Base-by-base conservation (phyloP, 2,329 filamentous ascomycete genomes). In the Trichophyton simii region DNA sequence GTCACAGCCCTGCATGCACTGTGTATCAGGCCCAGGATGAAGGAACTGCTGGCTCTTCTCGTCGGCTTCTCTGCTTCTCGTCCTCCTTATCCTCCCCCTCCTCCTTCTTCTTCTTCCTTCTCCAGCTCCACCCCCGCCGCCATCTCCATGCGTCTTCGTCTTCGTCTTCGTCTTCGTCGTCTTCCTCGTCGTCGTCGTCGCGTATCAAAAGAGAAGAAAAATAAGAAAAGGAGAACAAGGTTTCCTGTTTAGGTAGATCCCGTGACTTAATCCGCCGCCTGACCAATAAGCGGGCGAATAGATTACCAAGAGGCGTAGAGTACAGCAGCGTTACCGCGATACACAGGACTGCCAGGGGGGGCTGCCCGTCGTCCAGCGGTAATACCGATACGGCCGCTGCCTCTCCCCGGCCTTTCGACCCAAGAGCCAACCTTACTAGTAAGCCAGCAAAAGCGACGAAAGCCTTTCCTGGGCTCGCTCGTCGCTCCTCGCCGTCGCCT, bases 1-100 rank as follows among this genome's bases (percentile, higher is more conserved):
- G 50, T 54, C 50, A 54, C 50, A 54, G 22, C 50, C 50, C 50
- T 54, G 50, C 50, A 54, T 54, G 44, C 41, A 15, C n/a, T 48
- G 44, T 25, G 50, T 54, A 34, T 54, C 50, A 54, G 20, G 46
- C 20, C 7, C 4, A n/a, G 42, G 42, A 44, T 44, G 42, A 15
- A 22, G 20, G 44, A 44, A 44, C 44, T 48, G 44, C 44, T 25
- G 20, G 3, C 44, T 8, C 9, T 36, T 36, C 9, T 36, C 3
- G 34, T 13, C 34, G 34, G 34, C 34, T 3, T 28, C 25, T 28
- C 7, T 5, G 5, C 20, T 8, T 22, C 44, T 48, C 9, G 18
- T 48, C 18, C 7, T 48, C 7, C 20, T 22, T 25, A 1, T 18
- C 6, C 18, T 22, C 20, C 44, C 3, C 20, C 44, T 22, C 3